Base-by-base conservation (phyloP, 2,329 filamentous ascomycete species). In the Fusarium tupiense region DNA sequence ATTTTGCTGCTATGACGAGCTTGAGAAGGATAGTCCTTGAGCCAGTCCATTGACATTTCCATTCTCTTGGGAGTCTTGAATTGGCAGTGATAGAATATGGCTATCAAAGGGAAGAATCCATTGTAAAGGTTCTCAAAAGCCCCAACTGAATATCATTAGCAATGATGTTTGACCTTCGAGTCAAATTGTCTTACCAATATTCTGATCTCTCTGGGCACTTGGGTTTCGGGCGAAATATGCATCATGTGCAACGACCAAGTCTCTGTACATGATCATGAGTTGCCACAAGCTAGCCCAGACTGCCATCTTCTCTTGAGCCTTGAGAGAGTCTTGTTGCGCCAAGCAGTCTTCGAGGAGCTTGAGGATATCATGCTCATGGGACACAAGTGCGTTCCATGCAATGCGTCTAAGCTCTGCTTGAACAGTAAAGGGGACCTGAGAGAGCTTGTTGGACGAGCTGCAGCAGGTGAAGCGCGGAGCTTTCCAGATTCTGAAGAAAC, bases 211-310 rank as follows among this genome's bases (percentile, higher is more conserved):
- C 26, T 60, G 72, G 17, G 75, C 69, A 24, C 61, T 61, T 29
- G 73, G 71, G 49, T 79, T 70, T 57, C 73, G 74, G 50, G 69
- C 68, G 64, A 83, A 76, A 64, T 79, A 78, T 31, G 63, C 65
- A 61, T 81, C 80, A 67, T 80, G 81, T 14, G 78, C 77, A 24
- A 73, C 67, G 64, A 82, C 78, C 53, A 87, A 77, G 61, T 87
- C 84, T 29, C 83, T 83, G 69, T 88, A 87, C 74, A 87, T 83
- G 46, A 88, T 80, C 49, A 88, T 84, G 64, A 87, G 77, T 69
- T 87, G 85, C 86, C 87, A 88, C 77, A 87, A 77, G 75, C 83
- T 84, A 22, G 82, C 84, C 85, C 86, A 88, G 29, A 88, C 74
- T n/a, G 84, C 82, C 65, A 87, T 77, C 56, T 81, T 82, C 59